Evolutionary conservation across 306 rosid genomes (phyloP).

Genomic region (Lathyrus tuberosus): DNA sequence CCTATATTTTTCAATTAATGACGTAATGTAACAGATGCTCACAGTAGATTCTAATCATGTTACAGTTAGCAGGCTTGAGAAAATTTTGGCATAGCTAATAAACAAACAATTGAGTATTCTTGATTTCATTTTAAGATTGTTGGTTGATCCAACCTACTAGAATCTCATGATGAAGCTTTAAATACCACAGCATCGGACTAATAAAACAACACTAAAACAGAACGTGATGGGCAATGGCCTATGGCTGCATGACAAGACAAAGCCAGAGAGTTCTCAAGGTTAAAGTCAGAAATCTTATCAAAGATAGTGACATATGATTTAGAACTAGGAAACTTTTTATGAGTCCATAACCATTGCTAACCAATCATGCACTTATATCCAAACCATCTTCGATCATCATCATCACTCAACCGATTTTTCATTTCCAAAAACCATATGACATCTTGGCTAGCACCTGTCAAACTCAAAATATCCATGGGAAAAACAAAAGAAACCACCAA

Average conservation of each 20-base stretch:
- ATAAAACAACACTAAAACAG: constrained; percentile 13
- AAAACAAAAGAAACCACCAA: constrained; percentile 17
- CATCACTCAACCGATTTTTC: constrained; percentile 32
- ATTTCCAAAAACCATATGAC: constrained; percentile 24
- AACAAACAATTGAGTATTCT: constrained; percentile 6
- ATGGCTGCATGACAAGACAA: constrained; percentile 33
- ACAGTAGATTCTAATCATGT: not conserved
- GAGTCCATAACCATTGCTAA: constrained; percentile 32
- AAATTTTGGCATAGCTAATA: constrained; percentile 19
- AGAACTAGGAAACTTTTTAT: not conserved
- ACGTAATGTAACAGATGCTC: not conserved
- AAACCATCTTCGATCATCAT: constrained; percentile 23
- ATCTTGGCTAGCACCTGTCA: not conserved
- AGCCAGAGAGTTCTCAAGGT: constrained; percentile 9
- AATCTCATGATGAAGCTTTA: constrained; percentile 4
- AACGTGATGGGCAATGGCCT: constrained; percentile 1
- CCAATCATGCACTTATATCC: not conserved
- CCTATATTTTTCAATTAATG: not conserved
- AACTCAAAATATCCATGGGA: not conserved
- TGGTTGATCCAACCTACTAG: constrained; percentile 22
- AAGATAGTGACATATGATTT: constrained; percentile 26
- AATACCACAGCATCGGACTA: not conserved
- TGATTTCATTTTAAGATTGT: constrained; percentile 12
- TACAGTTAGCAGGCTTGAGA: constrained; percentile 14
- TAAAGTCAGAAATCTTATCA: constrained; percentile 2